Conservation (phyloP, 1,284 basidiomycete species). For the Amylostereum areolatum region DNA sequence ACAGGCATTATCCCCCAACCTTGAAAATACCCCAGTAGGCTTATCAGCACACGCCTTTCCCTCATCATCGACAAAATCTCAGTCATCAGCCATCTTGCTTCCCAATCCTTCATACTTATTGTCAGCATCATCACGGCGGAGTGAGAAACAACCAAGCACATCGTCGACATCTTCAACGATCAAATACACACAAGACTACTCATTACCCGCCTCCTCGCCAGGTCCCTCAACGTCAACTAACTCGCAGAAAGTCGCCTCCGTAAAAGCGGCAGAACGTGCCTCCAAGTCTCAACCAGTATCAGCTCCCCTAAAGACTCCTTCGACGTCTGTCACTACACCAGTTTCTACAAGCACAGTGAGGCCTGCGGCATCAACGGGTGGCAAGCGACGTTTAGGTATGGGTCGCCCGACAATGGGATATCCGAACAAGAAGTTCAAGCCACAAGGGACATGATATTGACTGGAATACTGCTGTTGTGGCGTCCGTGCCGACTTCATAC, state of each 20-base stretch:
- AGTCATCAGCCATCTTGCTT: too few relatives aligned
- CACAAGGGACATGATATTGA: constrained; percentile 24
- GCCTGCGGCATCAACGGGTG: constrained; percentile 16
- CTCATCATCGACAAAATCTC: too few relatives aligned
- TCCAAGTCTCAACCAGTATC: neutral
- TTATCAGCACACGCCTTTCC: too few relatives aligned
- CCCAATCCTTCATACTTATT: too few relatives aligned
- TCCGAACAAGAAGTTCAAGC: constrained; percentile 63
- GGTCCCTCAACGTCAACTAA: neutral
- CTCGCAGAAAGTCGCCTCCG: neutral
- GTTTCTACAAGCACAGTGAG: too few relatives aligned
- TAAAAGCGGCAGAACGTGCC: neutral
- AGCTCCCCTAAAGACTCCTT: neutral
- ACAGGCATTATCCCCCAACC: too few relatives aligned
- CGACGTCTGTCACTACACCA: neutral
- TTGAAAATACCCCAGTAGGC: too few relatives aligned
- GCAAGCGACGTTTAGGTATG: constrained; percentile 57
- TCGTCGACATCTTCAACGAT: too few relatives aligned
- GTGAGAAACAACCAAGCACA: too few relatives aligned
- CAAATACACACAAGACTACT: neutral
- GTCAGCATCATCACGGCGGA: too few relatives aligned
- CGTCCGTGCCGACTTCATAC: too few relatives aligned
- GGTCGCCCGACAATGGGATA: constrained; percentile 45
- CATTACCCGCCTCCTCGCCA: neutral
- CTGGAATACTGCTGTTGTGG: too few relatives aligned